phyloP scores from a whole-genome alignment of 345 rosid genomes.

The Jatropha curcas region DNA sequence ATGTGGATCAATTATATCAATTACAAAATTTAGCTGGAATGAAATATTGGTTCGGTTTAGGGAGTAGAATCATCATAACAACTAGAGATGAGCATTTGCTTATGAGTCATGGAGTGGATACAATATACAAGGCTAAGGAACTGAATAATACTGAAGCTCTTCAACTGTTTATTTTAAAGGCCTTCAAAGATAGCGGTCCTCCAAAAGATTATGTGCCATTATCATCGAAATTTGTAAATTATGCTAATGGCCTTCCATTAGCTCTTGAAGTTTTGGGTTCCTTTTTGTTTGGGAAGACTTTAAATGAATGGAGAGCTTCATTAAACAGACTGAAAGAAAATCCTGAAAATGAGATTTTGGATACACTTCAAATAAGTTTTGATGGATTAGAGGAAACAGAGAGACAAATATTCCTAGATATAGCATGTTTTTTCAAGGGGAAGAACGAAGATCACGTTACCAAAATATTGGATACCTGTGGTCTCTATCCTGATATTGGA shows the following conservation, averaged over 20 bases:
- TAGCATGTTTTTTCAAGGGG: constrained; percentile 17
- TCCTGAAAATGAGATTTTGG: constrained; percentile 4
- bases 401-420: constrained; percentile 10
- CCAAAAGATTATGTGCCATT: not conserved
- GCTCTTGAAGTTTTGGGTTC: constrained; percentile 19
- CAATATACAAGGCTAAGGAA: not conserved
- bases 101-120: not conserved
- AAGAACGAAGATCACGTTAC: not conserved
- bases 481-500: constrained; percentile 17
- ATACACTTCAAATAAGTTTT: constrained; percentile 8
- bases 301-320: constrained; percentile 13
- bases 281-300: not conserved
- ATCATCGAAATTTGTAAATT: too few relatives aligned
- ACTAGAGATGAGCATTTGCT: constrained; percentile 6
- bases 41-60: not conserved
- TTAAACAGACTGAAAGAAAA: constrained; percentile 3
- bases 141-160: not conserved
- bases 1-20: not conserved
- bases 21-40: not conserved
- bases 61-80: constrained; percentile 10
- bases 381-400: constrained; percentile 15
- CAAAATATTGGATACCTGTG: not conserved
- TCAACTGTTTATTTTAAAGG: constrained; percentile 10
- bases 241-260: constrained; percentile 8
- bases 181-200: constrained; percentile 5